Base-by-base conservation (phyloP, 305 asterid genomes). In the Andrographis paniculata region DNA sequence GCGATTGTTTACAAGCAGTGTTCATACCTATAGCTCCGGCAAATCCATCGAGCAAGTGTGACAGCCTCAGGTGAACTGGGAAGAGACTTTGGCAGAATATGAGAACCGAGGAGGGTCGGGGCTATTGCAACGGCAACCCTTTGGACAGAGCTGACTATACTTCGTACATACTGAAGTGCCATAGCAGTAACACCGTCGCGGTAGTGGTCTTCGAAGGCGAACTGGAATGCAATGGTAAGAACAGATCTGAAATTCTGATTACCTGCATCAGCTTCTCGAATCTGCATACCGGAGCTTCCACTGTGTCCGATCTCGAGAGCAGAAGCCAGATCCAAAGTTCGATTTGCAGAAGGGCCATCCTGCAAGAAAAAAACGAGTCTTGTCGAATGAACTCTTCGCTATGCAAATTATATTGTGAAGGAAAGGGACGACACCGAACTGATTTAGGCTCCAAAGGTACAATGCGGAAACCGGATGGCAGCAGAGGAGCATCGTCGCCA, bases 381-480 rank as follows among this genome's bases (percentile, higher is more conserved):
- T n/a, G n/a, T n/a, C n/a, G n/a, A n/a, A n/a, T n/a, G n/a, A n/a
- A n/a, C n/a, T n/a, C n/a, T n/a, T n/a, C n/a, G n/a, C n/a, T n/a
- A n/a, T n/a, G n/a, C 33, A 6, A 6, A 2, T 9, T 28, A 3
- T 12, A 28, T 6, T 16, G 6, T 13, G 6, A 8, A 12, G 2
- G 3, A 1, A 35, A 46, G 38, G 51, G 40, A 48, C 42, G 53
- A 4, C 58, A 72, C 91, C 42, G 57, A 73, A 85, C 98, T 62
- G 92, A 66, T 83, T 80, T 86, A 52, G 87, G 76, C 52, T 80
- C 96, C 61, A 91, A 57, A 0, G 99, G 96, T 50, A 91, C 83
- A 52, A 91, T 87, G 24, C 88, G 96, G 58, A 91, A 91, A n/a
- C 99, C 99, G 17, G 99, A 91, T 11, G 96, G 85, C 42, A 91